phyloP scores from a whole-genome alignment of 1,284 basidiomycete genomes.

The Ganoderma lingzhi region DNA sequence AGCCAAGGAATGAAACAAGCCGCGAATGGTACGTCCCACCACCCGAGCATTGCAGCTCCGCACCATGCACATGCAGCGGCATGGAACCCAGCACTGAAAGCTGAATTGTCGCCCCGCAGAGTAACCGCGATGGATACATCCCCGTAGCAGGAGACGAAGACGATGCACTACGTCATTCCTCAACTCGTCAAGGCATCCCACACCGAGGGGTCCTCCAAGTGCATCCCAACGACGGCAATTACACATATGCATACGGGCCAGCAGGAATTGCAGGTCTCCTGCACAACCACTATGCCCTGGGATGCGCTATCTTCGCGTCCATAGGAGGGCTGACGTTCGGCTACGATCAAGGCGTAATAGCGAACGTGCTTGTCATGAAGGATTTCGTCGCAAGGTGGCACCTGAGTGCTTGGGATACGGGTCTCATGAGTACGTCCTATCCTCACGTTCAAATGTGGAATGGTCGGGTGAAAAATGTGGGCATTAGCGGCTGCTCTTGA shows the following conservation, averaged over 20 bases:
- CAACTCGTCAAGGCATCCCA: conserved; percentile 7
- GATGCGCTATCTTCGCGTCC: conserved; percentile 76
- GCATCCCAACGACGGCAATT: conserved; percentile 43
- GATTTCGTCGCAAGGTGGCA: conserved; percentile 75
- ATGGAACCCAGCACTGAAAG: neutral
- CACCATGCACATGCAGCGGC: neutral
- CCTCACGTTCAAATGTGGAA: neutral
- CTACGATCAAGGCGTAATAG: conserved; percentile 62
- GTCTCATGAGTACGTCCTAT: conserved; percentile 69
- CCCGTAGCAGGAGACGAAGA: conserved; percentile 22
- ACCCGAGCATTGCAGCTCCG: too few species aligned
- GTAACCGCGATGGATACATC: conserved; percentile 22
- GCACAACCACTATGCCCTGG: conserved; percentile 66
- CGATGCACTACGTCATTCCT: neutral
- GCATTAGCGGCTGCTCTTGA: conserved; percentile 75
- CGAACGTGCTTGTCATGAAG: conserved; percentile 85
- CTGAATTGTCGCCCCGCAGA: conserved; percentile 5
- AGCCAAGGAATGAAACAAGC: neutral
- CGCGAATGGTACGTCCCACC: conserved; percentile 9
- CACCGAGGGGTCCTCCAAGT: conserved; percentile 43
- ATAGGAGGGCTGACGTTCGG: conserved; percentile 85
- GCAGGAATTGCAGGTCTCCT: conserved; percentile 67
- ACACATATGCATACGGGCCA: conserved; percentile 76
- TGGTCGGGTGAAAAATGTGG: conserved; percentile 5
- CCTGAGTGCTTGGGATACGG: conserved; percentile 74